Percentiles rank a stretch among this genome's conserved stretches.
Evolutionary conservation across 1,284 basidiomycete species (phyloP).

Genomic region (Sanghuangporus baumii): DNA sequence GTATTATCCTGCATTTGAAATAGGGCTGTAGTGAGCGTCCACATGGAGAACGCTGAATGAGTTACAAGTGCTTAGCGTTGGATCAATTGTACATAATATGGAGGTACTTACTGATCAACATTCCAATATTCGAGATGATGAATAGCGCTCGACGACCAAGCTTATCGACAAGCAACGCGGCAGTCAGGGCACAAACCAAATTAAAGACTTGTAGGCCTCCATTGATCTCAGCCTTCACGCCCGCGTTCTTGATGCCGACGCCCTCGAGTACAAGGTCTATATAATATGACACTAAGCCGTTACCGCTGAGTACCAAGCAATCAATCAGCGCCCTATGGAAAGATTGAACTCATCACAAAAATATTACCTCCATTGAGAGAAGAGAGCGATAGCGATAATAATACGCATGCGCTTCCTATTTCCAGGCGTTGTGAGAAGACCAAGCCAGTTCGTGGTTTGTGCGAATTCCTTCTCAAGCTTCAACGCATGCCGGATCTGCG

Average conservation of each 20-base stretch:
- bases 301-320: background rate
- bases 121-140: constrained; percentile 56
- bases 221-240: constrained; percentile 23
- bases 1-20: constrained; percentile 42
- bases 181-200: constrained; percentile 52
- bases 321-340: background rate
- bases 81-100: background rate
- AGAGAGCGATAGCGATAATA: constrained; percentile 64
- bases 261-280: constrained; percentile 63
- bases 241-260: constrained; percentile 40
- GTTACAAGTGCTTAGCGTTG: background rate
- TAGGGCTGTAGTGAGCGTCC: constrained; percentile 56
- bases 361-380: constrained; percentile 53
- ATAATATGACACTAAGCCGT: constrained; percentile 64
- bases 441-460: constrained; percentile 49
- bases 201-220: constrained; percentile 71
- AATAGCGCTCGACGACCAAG: constrained; percentile 60
- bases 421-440: constrained; percentile 51
- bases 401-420: constrained; percentile 66
- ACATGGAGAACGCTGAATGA: constrained; percentile 44
- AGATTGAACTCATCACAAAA: background rate
- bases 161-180: constrained; percentile 52
- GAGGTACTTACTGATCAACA: constrained; percentile 38
- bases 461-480: constrained; percentile 50
- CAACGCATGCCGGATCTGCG: constrained; percentile 59